A percentile compares a stretch with the other conserved stretches of the same genome.
phyloP scores from a whole-genome alignment of 2,329 filamentous ascomycete species.

The Apiospora phragmitis region DNA sequence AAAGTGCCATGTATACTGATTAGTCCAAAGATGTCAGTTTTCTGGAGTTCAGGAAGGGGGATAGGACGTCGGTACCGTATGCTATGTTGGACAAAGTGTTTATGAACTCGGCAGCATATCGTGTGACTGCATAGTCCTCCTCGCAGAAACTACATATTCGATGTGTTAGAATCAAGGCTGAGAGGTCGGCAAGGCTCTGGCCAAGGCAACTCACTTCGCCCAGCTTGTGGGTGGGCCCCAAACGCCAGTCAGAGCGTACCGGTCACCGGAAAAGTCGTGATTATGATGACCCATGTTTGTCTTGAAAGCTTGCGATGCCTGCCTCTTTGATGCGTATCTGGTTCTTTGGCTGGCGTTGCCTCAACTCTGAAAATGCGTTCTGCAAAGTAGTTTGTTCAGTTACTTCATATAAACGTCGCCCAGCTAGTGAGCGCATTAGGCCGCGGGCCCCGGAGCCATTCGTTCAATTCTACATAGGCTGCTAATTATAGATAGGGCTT shows the following conservation, averaged over 20 bases:
- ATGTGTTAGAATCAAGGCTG: neutral
- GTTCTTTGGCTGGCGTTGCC: neutral
- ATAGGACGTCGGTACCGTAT: conserved; percentile 37
- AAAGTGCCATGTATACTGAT: conserved; percentile 44
- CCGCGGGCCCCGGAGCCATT: no score
- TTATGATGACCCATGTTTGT: conserved; percentile 36
- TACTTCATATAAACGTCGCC: neutral
- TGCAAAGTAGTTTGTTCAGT: no score
- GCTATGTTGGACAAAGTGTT: conserved; percentile 53
- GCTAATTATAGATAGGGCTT: no score
- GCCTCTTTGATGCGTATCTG: neutral
- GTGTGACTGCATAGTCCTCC: conserved; percentile 54
- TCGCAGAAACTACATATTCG: conserved; percentile 35
- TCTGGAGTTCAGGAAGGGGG: neutral
- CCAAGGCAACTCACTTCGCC: conserved; percentile 34
- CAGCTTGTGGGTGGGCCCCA: conserved; percentile 42
- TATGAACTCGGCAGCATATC: conserved; percentile 53
- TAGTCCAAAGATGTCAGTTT: conserved; percentile 19
- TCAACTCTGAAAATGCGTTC: no score
- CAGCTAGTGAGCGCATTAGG: neutral
- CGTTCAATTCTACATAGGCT: no score
- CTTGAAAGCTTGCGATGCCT: neutral
- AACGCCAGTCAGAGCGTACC: conserved; percentile 31
- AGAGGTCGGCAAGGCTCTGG: neutral
- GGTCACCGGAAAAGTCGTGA: conserved; percentile 36